A percentile compares a stretch with the other conserved stretches of the same genome.
Conservation (phyloP, 1,284 basidiomycete species). For the Pulveroboletus sp. region DNA sequence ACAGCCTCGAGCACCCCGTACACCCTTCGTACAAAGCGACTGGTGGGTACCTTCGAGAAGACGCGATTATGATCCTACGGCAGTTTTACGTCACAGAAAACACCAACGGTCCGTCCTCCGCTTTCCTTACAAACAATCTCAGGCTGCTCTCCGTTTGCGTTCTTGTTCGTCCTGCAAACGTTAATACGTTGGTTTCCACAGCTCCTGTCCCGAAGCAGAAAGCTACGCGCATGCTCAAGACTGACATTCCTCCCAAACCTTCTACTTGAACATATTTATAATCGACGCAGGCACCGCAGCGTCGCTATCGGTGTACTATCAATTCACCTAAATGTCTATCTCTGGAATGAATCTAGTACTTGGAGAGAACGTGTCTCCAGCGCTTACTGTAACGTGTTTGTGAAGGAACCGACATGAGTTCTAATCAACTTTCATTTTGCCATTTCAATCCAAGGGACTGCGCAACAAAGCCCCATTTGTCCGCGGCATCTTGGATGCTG, state of each 20-base stretch:
- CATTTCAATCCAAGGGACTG: conserved; percentile 60
- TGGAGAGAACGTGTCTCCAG: conserved; percentile 1
- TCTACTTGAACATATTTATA: conserved; percentile 7
- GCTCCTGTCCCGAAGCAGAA: conserved; percentile 80
- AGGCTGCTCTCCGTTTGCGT: background rate
- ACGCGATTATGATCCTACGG: conserved; percentile 93
- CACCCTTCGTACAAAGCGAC: conserved; percentile 78
- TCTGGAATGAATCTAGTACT: background rate
- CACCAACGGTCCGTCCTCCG: conserved; percentile 67
- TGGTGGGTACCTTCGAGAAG: conserved; percentile 86
- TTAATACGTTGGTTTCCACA: conserved; percentile 33
- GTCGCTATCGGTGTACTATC: background rate
- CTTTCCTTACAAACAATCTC: background rate
- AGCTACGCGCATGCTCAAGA: conserved; percentile 70
- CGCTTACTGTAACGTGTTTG: background rate
- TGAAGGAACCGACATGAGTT: background rate
- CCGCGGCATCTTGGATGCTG: conserved; percentile 74
- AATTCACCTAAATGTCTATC: background rate
- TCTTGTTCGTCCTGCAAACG: conserved; percentile 13
- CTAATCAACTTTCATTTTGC: conserved; percentile 25
- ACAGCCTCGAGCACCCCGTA: conserved; percentile 63
- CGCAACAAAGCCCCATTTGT: conserved; percentile 75
- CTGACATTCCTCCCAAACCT: conserved; percentile 49
- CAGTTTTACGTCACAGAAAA: conserved; percentile 98
- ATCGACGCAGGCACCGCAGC: background rate